Conservation (phyloP, 495 filamentous ascomycete species). For the Cryomyces antarcticus region DNA sequence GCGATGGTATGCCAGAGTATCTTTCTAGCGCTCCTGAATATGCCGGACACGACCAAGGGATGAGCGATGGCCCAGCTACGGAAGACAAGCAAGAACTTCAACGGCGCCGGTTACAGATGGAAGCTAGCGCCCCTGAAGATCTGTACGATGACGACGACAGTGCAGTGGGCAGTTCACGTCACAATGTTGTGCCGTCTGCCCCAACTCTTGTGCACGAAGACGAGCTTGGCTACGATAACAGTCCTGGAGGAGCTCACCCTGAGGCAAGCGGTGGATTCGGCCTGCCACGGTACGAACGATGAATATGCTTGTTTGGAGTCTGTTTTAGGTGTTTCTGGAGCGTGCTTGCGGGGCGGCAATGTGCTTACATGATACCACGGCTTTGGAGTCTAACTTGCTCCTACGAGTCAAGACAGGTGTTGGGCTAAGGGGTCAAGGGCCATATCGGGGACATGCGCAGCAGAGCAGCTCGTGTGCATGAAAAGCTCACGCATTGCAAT, state of each 20-base stretch:
- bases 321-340: background rate
- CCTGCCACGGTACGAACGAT: too few relatives aligned
- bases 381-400: too few relatives aligned
- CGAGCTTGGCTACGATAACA: background rate
- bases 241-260: background rate
- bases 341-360: too few relatives aligned
- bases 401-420: too few relatives aligned
- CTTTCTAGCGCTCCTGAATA: background rate
- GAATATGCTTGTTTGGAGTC: too few relatives aligned
- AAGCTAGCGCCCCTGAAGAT: slow-evolving; percentile 47
- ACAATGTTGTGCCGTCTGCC: background rate
- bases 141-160: slow-evolving; percentile 24
- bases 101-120: slow-evolving; percentile 46
- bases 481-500: too few relatives aligned
- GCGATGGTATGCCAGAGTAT: too few relatives aligned
- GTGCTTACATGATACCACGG: too few relatives aligned
- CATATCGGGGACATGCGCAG: too few relatives aligned
- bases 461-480: too few relatives aligned
- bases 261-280: too few relatives aligned
- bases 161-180: background rate
- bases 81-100: slow-evolving; percentile 82
- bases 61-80: slow-evolving; percentile 3
- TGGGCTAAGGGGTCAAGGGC: background rate
- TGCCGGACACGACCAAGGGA: background rate
- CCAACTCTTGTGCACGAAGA: slow-evolving; percentile 1